phyloP scores from a whole-genome alignment of 345 rosid genomes.

The Cardamine occulta region DNA sequence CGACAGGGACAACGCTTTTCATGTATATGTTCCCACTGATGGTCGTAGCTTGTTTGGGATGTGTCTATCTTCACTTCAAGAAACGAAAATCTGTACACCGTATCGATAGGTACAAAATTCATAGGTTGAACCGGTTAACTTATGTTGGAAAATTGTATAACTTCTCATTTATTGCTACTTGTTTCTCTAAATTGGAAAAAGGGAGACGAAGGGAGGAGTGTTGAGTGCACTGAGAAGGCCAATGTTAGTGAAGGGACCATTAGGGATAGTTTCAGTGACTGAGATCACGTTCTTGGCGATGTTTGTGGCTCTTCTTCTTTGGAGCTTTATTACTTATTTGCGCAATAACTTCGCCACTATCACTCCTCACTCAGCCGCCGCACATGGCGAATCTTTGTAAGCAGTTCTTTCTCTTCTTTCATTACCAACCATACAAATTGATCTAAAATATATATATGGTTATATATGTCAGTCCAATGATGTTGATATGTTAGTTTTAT shows the following conservation, averaged over 20 bases:
- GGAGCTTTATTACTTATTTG: constrained; percentile 60
- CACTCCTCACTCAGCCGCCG: constrained; percentile 50
- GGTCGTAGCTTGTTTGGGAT: constrained; percentile 59
- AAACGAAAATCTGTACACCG: constrained; percentile 15
- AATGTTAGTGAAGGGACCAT: constrained; percentile 76
- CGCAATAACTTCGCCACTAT: constrained; percentile 48
- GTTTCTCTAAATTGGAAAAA: background rate
- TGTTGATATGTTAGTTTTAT: background rate
- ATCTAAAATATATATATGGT: background rate
- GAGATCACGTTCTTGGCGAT: constrained; percentile 67
- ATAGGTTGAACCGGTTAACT: background rate
- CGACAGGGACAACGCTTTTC: constrained; percentile 55
- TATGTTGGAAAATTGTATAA: background rate
- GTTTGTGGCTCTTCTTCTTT: constrained; percentile 70
- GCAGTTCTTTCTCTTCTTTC: constrained; percentile 21
- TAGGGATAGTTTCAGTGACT: constrained; percentile 72
- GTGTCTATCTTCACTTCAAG: constrained; percentile 59
- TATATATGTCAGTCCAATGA: background rate
- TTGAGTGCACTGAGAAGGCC: constrained; percentile 51
- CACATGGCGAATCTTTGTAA: constrained; percentile 53
- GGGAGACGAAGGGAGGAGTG: constrained; percentile 31
- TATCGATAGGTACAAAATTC: constrained; percentile 22
- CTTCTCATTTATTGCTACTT: background rate
- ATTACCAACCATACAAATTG: background rate
- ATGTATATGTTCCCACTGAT: constrained; percentile 66